A percentile compares a stretch with the other conserved stretches of the same genome.
Evolutionary conservation across 257 asterid genomes (phyloP).

Genomic region (Parsonsia alboflavescens): DNA sequence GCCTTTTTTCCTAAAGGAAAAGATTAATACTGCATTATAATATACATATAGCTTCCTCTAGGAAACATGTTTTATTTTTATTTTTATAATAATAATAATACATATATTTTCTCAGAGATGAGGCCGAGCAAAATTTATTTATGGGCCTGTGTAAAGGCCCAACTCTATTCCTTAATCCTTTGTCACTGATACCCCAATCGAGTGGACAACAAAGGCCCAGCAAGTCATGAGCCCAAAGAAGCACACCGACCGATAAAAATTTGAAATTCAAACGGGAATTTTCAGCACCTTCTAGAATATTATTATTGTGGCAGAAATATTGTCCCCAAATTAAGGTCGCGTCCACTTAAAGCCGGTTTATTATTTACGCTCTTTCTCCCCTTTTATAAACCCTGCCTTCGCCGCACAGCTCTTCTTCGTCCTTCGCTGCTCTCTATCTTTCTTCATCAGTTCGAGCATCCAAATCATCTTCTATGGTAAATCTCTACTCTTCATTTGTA

Average conservation of each 20-base stretch:
- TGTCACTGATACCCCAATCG: background rate
- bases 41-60: too few species aligned
- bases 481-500: background rate
- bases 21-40: too few species aligned
- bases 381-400: slow-evolving; percentile 22
- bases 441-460: background rate
- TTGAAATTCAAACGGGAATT: slow-evolving; percentile 16
- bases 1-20: too few species aligned
- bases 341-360: slow-evolving; percentile 19
- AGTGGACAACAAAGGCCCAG: background rate
- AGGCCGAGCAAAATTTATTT: too few species aligned
- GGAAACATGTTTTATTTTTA: too few species aligned
- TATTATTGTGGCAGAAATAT: background rate
- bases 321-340: slow-evolving; percentile 10
- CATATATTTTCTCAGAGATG: background rate
- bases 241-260: background rate
- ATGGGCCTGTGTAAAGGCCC: too few species aligned
- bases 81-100: too few species aligned
- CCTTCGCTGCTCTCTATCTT: background rate
- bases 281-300: slow-evolving; percentile 10
- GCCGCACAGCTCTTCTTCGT: slow-evolving; percentile 4
- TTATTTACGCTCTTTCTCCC: background rate
- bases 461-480: slow-evolving; percentile 5
- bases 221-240: background rate
- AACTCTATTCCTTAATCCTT: too few species aligned